Base-by-base conservation (phyloP, 768 basidiomycete species). In the Auricularia sp. region DNA sequence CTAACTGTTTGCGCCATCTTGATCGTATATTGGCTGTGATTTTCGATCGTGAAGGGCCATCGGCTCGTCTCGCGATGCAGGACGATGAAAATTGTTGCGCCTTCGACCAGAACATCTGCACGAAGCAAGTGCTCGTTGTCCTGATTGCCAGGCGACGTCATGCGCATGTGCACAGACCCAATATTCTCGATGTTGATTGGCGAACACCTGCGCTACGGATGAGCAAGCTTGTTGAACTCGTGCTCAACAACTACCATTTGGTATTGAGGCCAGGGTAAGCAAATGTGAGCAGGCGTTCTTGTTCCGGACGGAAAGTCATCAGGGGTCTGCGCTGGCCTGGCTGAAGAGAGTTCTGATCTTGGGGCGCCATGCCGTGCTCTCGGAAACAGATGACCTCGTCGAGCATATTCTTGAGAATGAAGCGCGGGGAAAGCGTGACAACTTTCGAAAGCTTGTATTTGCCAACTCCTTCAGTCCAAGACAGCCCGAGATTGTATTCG, bases 381-480 rank as follows among this genome's bases (percentile, higher is more conserved):
- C 97, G 86, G 76, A 95, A 86, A 45, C 84, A 85, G 37, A 99
- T 81, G 2, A 85, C 71, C 62, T 84, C 83, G 3, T 78, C 67
- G 44, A 94, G 80, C 66, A 85, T 82, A 75, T 98, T 99, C 75
- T 87, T 90, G 69, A 98, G 75, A 67, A 98, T 77, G 78, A 94
- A 98, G 58, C 97, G 85, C 34, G 97, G 97, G 7, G 90, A 81
- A 44, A 98, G 77, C 0, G 91, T 95, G 68, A 99, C 87, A 69
- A 98, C 88, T 77, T 98, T 98, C 34, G 89, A 89, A 39, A 98
- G 78, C 72, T 98, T 98, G 75, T 98, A 98, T 79, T 97, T 98
- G 42, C 97, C 97, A n/a, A 88, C 78, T 1, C 95, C 97, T 75
- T 96, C 94, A 18, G 84, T 82, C 85, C 95, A 98, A 3, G 94